These are phyloP conservation scores for Stagonosporopsis tanaceti DNA, from an alignment of 2,329 filamentous ascomycete genomes.

Conservation along the genomic window DNA sequence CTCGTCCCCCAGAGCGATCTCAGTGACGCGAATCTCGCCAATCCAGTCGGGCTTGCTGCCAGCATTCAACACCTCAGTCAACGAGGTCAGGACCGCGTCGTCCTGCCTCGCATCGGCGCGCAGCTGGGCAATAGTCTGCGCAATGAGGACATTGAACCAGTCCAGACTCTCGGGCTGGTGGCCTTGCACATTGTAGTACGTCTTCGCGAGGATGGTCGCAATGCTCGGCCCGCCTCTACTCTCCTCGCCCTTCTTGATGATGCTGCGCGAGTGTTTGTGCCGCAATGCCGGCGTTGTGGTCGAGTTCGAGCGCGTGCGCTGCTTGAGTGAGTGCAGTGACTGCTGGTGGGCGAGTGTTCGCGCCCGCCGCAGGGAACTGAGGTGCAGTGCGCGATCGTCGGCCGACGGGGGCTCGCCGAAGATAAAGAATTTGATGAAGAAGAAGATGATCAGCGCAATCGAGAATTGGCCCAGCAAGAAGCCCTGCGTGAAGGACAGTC, in stretches of 20 bases:
- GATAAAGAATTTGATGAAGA: constrained; percentile 99
- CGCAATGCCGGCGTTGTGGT: constrained; percentile 40
- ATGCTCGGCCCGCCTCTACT: constrained; percentile 75
- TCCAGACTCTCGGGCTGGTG: constrained; percentile 97
- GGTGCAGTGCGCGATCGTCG: constrained; percentile 78
- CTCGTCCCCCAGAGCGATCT: constrained; percentile 92
- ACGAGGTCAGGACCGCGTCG: constrained; percentile 83
- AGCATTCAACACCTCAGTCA: constrained; percentile 89
- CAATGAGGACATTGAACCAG: constrained; percentile 98
- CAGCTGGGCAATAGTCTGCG: constrained; percentile 95
- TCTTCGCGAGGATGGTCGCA: constrained; percentile 93
- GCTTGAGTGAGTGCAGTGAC: constrained; percentile 37
- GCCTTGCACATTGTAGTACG: constrained; percentile 94
- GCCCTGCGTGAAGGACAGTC: constrained; percentile 90
- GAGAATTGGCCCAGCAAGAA: constrained; percentile 93
- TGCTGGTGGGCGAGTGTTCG: constrained; percentile 73
- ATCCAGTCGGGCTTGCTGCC: constrained; percentile 86
- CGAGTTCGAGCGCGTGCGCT: constrained; percentile 46
- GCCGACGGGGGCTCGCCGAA: constrained; percentile 91
- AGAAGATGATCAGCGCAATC: constrained; percentile 87
- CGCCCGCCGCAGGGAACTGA: constrained; percentile 76
- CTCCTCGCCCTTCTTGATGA: constrained; percentile 55
- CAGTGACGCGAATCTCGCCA: constrained; percentile 91
- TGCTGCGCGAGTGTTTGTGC: constrained; percentile 49
- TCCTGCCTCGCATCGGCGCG: constrained; percentile 91